phyloP scores from a whole-genome alignment of 2,329 filamentous ascomycete genomes.

The Acrocalymma vagum region DNA sequence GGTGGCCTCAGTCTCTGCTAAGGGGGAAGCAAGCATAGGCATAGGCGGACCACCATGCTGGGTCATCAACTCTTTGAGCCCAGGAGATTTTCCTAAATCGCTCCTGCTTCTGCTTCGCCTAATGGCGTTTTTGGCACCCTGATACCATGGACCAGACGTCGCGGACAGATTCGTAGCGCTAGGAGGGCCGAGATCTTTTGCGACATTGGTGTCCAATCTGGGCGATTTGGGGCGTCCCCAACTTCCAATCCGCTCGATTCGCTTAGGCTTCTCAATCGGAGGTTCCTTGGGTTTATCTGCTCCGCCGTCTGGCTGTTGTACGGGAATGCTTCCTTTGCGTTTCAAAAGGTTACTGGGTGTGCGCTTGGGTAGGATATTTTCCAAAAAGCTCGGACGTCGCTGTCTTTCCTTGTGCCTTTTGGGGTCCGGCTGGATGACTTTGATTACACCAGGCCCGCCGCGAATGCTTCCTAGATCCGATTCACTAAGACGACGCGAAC shows the following conservation, averaged over 20 bases:
- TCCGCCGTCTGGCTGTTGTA: constrained; percentile 33
- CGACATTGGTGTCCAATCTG: constrained; percentile 48
- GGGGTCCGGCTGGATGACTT: constrained; percentile 62
- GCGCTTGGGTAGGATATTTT: constrained; percentile 52
- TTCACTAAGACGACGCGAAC: constrained; percentile 70
- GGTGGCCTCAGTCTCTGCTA: constrained; percentile 45
- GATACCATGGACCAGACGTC: constrained; percentile 46
- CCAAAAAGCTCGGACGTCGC: constrained; percentile 64
- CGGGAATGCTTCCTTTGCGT: constrained; percentile 54
- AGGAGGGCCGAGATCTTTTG: constrained; percentile 63
- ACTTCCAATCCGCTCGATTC: constrained; percentile 51
- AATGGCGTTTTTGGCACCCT: constrained; percentile 52
- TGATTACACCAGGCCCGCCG: constrained; percentile 67
- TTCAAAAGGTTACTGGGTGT: constrained; percentile 56
- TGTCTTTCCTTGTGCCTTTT: constrained; percentile 49
- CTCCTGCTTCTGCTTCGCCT: constrained; percentile 65
- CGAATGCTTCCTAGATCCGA: constrained; percentile 70
- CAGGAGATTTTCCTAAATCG: constrained; percentile 60
- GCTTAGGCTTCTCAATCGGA: constrained; percentile 44
- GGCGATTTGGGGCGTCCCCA: constrained; percentile 53
- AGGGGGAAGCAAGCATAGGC: constrained; percentile 60
- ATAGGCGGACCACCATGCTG: constrained; percentile 67
- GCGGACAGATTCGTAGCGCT: constrained; percentile 48
- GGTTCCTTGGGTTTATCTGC: constrained; percentile 41
- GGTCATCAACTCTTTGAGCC: constrained; percentile 64